A percentile compares a stretch with the other conserved stretches of the same genome.
phyloP scores from a whole-genome alignment of 2,329 filamentous ascomycete species.

The Hymenoscyphus fraxineus region DNA sequence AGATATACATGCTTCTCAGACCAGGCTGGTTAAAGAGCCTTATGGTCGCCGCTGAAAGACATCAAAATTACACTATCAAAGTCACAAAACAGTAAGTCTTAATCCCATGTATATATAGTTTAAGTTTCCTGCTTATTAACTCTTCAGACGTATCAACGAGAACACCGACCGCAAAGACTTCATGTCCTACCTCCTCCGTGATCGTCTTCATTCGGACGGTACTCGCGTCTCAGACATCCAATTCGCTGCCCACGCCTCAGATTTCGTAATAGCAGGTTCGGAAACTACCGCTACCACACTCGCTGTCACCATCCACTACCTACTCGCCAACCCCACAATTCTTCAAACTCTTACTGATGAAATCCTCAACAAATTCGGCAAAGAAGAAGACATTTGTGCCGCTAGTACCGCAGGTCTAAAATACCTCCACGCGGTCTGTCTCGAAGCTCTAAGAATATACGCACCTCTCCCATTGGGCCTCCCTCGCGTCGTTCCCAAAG shows the following conservation, averaged over 20 bases:
- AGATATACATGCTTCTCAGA: too few species aligned
- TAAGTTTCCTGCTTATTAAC: too few species aligned
- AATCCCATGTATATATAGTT: too few species aligned
- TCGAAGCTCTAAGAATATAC: neutral
- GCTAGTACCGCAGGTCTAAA: neutral
- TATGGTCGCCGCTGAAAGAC: too few species aligned
- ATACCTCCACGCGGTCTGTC: neutral
- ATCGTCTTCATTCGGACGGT: neutral
- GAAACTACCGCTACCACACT: neutral
- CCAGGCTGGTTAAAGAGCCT: too few species aligned
- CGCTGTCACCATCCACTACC: neutral
- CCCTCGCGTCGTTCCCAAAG: neutral
- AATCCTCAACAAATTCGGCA: neutral
- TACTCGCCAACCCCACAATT: neutral
- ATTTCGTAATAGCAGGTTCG: neutral
- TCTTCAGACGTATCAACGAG: too few species aligned
- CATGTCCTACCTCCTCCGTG: too few species aligned
- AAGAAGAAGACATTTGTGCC: neutral
- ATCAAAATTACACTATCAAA: too few species aligned
- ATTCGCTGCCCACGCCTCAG: neutral
- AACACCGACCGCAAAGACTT: too few species aligned
- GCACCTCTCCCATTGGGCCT: neutral
- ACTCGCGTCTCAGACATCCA: neutral
- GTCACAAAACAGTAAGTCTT: too few species aligned
- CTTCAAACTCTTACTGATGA: neutral